Evolutionary conservation across 495 filamentous ascomycete species (phyloP), one percentile per base, ranked within the genome.

Genomic region (Penicillium riverlandense): DNA sequence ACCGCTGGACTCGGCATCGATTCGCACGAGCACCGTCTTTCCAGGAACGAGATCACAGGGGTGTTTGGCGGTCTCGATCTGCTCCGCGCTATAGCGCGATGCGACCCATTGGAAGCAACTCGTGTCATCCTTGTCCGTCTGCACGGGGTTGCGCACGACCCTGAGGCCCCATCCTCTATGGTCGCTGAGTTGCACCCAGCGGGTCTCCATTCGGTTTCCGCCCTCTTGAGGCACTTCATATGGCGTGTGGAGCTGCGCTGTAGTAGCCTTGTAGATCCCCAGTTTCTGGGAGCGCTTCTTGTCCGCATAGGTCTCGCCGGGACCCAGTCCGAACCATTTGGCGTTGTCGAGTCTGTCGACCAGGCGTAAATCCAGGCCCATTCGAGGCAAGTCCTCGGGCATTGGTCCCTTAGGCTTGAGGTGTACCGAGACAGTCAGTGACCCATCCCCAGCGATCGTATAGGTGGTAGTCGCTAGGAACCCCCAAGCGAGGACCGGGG

Each of bases 151-250:
- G 35, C 58, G 40, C 12, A 51, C 38, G 2, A 57, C 36, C 59
- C 73, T 63, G 11, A 71, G 33, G 28, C 66, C 58, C 41, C 59
- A 53, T 10, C 67, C 65, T 4, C 61, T 43, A 0, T 46, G 44
- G 37, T 71, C 54, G 5, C 52, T 51, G 10, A 77, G 55, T 50
- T 75, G 61, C 13, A 84, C 64, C 76, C 80, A 84, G 13, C 75
- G 53, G 5, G 74, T 77, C 13, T 76, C 78, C 35, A 73, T 77
- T n/a, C 78, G 61, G 44, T 84, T 84, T 30, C 77, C 74, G 38
- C 67, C 74, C 45, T 85, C 81, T 44, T 84, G 82, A 0, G 80
- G 81, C 29, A 75, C 72, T 34, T 85, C 82, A 52, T 83, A 84
- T 4, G 67, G 58, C 1, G 73, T 74, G 42, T 73, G 72, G 35